Conservation (phyloP, 1,139 yeast genomes). For the Yamadazyma triangularis region DNA sequence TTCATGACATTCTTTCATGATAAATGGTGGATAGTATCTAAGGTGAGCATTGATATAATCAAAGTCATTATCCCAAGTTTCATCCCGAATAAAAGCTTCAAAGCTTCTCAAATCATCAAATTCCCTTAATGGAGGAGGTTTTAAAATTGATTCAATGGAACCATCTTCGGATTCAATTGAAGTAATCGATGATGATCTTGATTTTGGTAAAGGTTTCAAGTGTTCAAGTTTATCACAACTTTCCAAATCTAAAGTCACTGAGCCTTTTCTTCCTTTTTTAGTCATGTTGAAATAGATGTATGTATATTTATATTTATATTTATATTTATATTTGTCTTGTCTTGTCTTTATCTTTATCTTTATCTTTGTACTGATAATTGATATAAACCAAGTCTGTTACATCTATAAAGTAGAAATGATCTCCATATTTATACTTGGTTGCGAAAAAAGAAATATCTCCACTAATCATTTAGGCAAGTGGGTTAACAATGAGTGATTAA, state of each 20-base stretch:
- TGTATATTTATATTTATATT: too few species aligned
- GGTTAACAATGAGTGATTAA: too few species aligned
- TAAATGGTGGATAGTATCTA: slow-evolving; percentile 68
- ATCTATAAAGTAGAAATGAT: background rate
- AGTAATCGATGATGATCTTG: slow-evolving; percentile 26
- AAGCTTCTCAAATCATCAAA: slow-evolving; percentile 64
- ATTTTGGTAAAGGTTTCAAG: slow-evolving; percentile 38
- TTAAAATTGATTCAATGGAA: slow-evolving; percentile 24
- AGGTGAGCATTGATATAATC: slow-evolving; percentile 66
- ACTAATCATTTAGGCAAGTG: slow-evolving; percentile 2
- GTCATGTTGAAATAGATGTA: slow-evolving; percentile 9
- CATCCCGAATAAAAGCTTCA: slow-evolving; percentile 63
- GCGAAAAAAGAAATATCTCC: slow-evolving; percentile 9
- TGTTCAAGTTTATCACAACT: slow-evolving; percentile 37
- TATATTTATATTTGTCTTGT: too few species aligned
- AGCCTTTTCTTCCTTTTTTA: slow-evolving; percentile 23
- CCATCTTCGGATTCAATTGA: slow-evolving; percentile 35
- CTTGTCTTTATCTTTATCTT: too few species aligned
- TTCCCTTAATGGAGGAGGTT: slow-evolving; percentile 41
- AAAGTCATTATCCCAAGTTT: slow-evolving; percentile 72
- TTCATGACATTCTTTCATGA: slow-evolving; percentile 61
- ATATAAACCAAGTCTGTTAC: too few species aligned
- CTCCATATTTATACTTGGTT: slow-evolving; percentile 2
- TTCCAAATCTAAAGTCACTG: slow-evolving; percentile 28
- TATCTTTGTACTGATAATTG: too few species aligned